Evolutionary conservation across 139 green algal species (phyloP), one percentile per base, ranked within the genome.

Genomic region (Auxenochlorella pyrenoidosa): DNA sequence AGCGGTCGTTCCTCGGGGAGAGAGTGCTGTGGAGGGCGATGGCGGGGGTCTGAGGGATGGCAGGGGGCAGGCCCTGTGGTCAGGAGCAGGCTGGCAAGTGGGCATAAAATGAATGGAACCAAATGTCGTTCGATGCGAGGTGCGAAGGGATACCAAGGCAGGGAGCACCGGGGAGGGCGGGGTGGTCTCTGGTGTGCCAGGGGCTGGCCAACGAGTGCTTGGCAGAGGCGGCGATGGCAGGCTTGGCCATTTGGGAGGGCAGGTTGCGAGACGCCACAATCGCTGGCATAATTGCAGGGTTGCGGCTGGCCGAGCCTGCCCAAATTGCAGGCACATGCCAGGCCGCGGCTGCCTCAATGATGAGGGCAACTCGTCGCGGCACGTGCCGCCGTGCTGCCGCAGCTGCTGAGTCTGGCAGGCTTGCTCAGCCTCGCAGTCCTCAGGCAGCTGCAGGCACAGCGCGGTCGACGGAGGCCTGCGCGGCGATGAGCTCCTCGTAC

Each of bases 401-500:
- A 4, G 54, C 54, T 63, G 54, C 54, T 4, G 54, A 63, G 54
- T 8, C 54, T 4, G 26, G 6, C 65, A 22, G 8, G 65, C 30
- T 73, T 36, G 65, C 30, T 36, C 65, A 36, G 30, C 65, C 65
- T 22, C 18, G 30, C 65, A 22, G 65, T 22, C 1, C 30, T 36
- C 65, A 73, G 22, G 65, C 38, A 3, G 40, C 40, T 8, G 73
- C 41, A 40, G 40, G 73, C 73, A 79, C 73, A 26, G 6, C 40
- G 73, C 73, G 73, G 73, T 58, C 73, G 30, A 30, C 34, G 22
- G 51, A 34, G 19, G 19, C 32, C 71, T 44, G 16, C 16, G 47
- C 41, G 0, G 59, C 59, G 38, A 75, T 16, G 15, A 75, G 10
- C 38, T 60, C 38, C n/a, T 91, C 76, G 38, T 92, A 75, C 88